Conservation (phyloP, 495 filamentous ascomycete genomes). For the Talaromyces trachyspermus region DNA sequence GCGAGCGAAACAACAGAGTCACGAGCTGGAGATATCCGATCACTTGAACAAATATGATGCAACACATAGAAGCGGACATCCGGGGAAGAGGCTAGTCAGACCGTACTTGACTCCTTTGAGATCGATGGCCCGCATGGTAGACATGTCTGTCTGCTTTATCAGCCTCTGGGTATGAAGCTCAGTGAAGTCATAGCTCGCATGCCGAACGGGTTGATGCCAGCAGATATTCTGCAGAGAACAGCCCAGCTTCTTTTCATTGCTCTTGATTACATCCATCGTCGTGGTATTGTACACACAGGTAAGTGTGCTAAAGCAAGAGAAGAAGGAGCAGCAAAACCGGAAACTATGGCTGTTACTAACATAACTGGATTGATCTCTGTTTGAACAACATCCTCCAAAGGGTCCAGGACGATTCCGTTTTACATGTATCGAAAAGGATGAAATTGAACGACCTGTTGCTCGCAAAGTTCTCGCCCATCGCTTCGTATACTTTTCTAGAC, state of each 20-base stretch:
- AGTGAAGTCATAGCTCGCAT: not conserved
- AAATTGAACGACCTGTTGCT: conserved; percentile 18
- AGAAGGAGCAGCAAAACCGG: not conserved
- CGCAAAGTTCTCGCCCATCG: conserved; percentile 17
- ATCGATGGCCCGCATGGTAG: conserved; percentile 18
- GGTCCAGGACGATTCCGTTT: conserved; percentile 23
- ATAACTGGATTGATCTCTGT: conserved; percentile 17
- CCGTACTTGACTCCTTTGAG: conserved; percentile 24
- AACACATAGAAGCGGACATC: conserved; percentile 17
- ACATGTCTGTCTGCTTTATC: conserved; percentile 29
- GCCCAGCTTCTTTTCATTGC: not conserved
- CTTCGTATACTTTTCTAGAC: conserved; percentile 19
- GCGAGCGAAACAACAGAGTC: not conserved
- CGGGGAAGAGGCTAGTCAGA: conserved; percentile 18
- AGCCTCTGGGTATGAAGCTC: conserved; percentile 19
- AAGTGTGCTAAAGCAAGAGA: not conserved
- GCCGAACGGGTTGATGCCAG: not conserved
- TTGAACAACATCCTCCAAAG: conserved; percentile 24
- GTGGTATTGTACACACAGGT: conserved; percentile 44
- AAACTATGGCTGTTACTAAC: not conserved
- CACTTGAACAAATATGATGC: conserved; percentile 9
- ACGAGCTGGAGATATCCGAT: not conserved
- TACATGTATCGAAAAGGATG: conserved; percentile 18
- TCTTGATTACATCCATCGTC: not conserved
- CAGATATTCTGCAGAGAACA: not conserved